Conservation (phyloP, 805 yeast species). For the Ogataea nitratoaversa region DNA sequence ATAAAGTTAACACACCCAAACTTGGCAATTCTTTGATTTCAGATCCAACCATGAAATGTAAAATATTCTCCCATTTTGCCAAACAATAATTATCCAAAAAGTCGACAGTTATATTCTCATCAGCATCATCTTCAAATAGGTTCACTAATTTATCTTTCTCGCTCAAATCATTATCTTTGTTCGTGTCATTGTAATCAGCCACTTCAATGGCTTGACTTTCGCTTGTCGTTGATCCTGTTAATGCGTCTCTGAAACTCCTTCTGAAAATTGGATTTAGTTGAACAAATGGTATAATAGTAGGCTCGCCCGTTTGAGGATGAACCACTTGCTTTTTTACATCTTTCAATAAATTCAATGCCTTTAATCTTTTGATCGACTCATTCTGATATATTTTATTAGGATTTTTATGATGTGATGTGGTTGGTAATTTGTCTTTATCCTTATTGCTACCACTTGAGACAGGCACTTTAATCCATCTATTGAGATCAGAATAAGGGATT, state of each 20-base stretch:
- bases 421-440: background rate
- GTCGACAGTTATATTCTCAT: conserved; percentile 53
- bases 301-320: conserved; percentile 33
- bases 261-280: conserved; percentile 72
- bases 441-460: conserved; percentile 1
- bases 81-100: conserved; percentile 79
- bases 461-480: conserved; percentile 63
- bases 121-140: conserved; percentile 65
- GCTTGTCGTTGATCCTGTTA: conserved; percentile 55
- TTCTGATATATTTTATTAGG: conserved; percentile 47
- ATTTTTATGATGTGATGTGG: conserved; percentile 19
- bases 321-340: conserved; percentile 39
- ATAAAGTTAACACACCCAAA: conserved; percentile 71
- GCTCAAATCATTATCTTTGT: conserved; percentile 1
- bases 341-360: conserved; percentile 68
- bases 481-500: conserved; percentile 61
- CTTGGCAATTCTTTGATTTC: conserved; percentile 67
- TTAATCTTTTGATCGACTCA: conserved; percentile 76
- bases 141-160: conserved; percentile 15
- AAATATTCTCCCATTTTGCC: conserved; percentile 87
- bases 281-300: conserved; percentile 29
- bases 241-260: conserved; percentile 70
- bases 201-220: conserved; percentile 29
- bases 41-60: conserved; percentile 97
- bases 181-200: conserved; percentile 5